A percentile compares a stretch with the other conserved stretches of the same genome.
Conservation (phyloP, 2,329 filamentous ascomycete species). For the Endocalyx cinctus region DNA sequence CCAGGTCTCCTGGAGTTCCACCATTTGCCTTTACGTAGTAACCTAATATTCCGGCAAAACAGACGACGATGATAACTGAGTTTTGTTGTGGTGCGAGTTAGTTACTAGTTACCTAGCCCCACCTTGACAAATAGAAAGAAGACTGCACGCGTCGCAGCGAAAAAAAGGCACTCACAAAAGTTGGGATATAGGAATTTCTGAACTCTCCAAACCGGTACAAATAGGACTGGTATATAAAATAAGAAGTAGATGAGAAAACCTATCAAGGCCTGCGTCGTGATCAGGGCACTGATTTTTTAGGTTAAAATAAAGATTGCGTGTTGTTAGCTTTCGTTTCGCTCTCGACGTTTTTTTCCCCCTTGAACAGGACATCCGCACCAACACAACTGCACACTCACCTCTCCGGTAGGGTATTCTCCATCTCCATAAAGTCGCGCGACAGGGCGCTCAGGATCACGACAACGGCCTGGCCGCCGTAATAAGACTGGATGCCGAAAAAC, state of each 20-base stretch:
- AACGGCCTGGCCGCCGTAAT: background rate
- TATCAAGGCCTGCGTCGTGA: background rate
- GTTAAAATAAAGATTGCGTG: too few species aligned
- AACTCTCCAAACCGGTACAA: background rate
- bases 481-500: background rate
- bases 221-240: background rate
- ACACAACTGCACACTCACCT: too few species aligned
- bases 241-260: background rate
- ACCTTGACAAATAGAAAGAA: too few species aligned
- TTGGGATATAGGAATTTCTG: background rate
- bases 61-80: constrained; percentile 25
- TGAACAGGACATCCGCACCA: too few species aligned
- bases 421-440: background rate
- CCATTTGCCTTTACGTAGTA: constrained; percentile 23
- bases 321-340: too few species aligned
- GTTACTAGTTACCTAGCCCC: too few species aligned
- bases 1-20: constrained; percentile 18
- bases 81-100: too few species aligned
- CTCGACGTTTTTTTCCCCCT: too few species aligned
- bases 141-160: too few species aligned
- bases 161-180: too few species aligned
- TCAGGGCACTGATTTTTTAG: too few species aligned
- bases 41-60: constrained; percentile 28
- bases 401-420: background rate
- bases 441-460: background rate